phyloP scores from a whole-genome alignment of 306 rosid species.

The Herpetospermum pedunculosum region DNA sequence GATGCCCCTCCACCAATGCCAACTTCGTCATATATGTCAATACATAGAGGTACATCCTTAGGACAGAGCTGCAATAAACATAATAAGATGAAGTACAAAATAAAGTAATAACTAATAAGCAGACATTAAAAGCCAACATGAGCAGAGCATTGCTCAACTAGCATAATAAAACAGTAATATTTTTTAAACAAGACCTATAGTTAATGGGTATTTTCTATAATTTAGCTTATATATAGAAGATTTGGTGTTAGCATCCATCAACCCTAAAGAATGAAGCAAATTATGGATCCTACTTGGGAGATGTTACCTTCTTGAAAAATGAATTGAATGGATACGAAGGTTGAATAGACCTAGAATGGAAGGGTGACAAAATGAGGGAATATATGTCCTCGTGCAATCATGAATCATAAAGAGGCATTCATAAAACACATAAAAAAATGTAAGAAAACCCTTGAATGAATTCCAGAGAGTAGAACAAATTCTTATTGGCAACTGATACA shows the following conservation, averaged over 20 bases:
- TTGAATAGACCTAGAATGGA: not conserved
- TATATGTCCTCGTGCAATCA: not conserved
- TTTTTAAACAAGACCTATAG: no score
- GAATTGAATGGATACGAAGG: not conserved
- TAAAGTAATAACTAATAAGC: not conserved
- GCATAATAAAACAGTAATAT: no score
- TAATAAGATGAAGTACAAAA: not conserved
- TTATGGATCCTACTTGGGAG: no score
- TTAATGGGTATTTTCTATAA: no score
- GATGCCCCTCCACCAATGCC: constrained; percentile 95
- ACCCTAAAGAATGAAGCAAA: no score
- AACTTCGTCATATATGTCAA: constrained; percentile 69
- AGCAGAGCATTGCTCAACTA: no score
- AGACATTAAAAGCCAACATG: no score
- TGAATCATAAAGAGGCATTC: not conserved
- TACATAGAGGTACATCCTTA: constrained; percentile 35
- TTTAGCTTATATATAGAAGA: no score
- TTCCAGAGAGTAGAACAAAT: not conserved
- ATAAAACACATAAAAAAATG: not conserved
- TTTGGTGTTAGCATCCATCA: no score
- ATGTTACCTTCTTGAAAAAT: no score
- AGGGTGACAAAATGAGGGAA: not conserved
- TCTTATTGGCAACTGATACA: not conserved
- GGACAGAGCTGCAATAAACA: constrained; percentile 45
- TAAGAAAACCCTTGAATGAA: not conserved